phyloP scores from a whole-genome alignment of 495 filamentous ascomycete genomes.

The Rostrohypoxylon terebratum region DNA sequence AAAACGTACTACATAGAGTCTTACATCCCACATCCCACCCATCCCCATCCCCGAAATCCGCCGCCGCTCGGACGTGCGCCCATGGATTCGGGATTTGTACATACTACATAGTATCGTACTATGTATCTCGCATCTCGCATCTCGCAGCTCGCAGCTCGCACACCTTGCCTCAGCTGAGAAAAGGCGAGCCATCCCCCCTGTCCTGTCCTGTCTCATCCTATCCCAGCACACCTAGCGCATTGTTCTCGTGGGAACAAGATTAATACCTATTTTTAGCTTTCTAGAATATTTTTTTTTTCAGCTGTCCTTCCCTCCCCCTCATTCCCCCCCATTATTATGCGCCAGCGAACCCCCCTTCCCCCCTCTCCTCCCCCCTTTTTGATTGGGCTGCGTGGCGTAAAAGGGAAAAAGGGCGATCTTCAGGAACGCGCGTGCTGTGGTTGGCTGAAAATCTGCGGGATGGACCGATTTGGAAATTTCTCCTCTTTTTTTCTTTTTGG shows the following conservation, averaged over 20 bases:
- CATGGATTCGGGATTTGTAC: neutral
- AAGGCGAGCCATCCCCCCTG: neutral
- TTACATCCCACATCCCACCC: too few species aligned
- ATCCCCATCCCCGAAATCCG: neutral
- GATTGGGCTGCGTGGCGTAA: conserved; percentile 4
- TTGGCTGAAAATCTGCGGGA: conserved; percentile 21
- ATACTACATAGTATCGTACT: too few species aligned
- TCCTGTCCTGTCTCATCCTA: neutral
- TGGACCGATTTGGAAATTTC: conserved; percentile 41
- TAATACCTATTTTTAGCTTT: conserved; percentile 6
- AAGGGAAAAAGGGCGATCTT: conserved; percentile 18
- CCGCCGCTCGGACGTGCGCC: neutral
- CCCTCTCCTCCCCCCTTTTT: neutral
- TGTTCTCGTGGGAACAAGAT: neutral
- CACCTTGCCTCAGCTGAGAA: conserved; percentile 14
- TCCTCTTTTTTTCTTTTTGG: neutral
- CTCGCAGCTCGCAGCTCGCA: neutral
- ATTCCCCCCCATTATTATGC: neutral
- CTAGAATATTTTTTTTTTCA: neutral
- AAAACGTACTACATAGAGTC: too few species aligned
- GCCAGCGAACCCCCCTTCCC: neutral
- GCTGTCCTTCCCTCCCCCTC: neutral
- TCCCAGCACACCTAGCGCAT: neutral
- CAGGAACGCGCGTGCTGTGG: conserved; percentile 39
- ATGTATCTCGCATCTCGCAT: too few species aligned